Conservation (phyloP, 371 early-diverging fungal genomes). For the Lichtheimia ornata region DNA sequence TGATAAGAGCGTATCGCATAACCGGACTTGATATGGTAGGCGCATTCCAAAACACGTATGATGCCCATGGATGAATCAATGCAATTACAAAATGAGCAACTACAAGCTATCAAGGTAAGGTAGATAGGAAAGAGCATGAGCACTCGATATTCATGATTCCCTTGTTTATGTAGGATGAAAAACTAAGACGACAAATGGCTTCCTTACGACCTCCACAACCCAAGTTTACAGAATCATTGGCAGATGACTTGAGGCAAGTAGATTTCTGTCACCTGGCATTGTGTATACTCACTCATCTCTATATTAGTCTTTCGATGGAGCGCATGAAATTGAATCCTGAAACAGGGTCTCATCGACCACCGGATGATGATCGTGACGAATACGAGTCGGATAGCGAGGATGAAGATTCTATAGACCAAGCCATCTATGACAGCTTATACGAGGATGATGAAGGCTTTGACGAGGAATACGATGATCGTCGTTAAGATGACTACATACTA, state of each 20-base stretch:
- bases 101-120: slow-evolving; percentile 28
- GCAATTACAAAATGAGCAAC: slow-evolving; percentile 34
- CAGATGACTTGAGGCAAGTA: slow-evolving; percentile 34
- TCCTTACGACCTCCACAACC: slow-evolving; percentile 11
- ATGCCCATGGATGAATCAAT: slow-evolving; percentile 43
- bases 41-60: slow-evolving; percentile 20
- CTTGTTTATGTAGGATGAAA: slow-evolving; percentile 21
- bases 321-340: slow-evolving; percentile 34
- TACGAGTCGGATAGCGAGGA: slow-evolving; percentile 23
- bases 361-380: slow-evolving; percentile 30
- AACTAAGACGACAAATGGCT: slow-evolving; percentile 29
- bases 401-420: slow-evolving; percentile 22
- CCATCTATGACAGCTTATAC: slow-evolving; percentile 19
- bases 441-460: slow-evolving; percentile 45
- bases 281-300: not conserved
- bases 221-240: slow-evolving; percentile 24
- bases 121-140: not conserved
- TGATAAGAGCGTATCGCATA: no score
- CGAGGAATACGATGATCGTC: slow-evolving; percentile 17
- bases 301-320: slow-evolving; percentile 25
- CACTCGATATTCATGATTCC: not conserved
- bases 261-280: not conserved
- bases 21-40: not conserved
- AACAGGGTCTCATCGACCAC: slow-evolving; percentile 28
- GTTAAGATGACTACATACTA: no score